Percentiles rank a stretch among this genome's conserved stretches.
Conservation (phyloP, 2,329 filamentous ascomycete genomes). For the Microdochium nivale region DNA sequence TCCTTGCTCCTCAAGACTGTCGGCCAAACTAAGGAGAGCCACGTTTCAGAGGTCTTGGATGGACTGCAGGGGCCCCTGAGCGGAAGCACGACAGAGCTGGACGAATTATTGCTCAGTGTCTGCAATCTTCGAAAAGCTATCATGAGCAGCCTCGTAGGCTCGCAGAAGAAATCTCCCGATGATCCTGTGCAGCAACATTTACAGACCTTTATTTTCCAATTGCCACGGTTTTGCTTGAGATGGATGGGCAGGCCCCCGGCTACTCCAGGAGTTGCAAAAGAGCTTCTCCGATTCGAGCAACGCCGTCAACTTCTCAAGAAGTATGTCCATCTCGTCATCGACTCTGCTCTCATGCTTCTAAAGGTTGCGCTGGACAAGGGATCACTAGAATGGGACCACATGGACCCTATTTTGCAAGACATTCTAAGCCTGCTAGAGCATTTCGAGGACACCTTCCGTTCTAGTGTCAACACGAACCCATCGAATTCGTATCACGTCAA, state of each 20-base stretch:
- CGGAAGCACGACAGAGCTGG: slow-evolving; percentile 49
- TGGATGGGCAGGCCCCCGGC: slow-evolving; percentile 53
- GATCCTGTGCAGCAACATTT: slow-evolving; percentile 26
- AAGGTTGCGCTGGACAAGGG: slow-evolving; percentile 42
- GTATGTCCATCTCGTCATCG: slow-evolving; percentile 47
- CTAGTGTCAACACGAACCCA: slow-evolving; percentile 16
- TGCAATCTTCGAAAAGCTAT: slow-evolving; percentile 45
- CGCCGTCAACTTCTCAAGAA: slow-evolving; percentile 43
- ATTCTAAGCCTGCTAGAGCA: slow-evolving; percentile 44
- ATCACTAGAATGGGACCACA: slow-evolving; percentile 40
- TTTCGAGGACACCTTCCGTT: slow-evolving; percentile 30
- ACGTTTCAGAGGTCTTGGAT: slow-evolving; percentile 40
- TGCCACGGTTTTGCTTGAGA: slow-evolving; percentile 50
- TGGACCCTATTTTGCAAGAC: slow-evolving; percentile 50
- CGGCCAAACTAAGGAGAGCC: slow-evolving; percentile 27
- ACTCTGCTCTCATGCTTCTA: slow-evolving; percentile 48
- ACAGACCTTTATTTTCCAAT: slow-evolving; percentile 47
- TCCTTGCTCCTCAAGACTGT: slow-evolving; percentile 42
- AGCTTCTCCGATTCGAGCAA: slow-evolving; percentile 52
- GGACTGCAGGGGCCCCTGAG: slow-evolving; percentile 50
- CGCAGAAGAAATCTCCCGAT: slow-evolving; percentile 1
- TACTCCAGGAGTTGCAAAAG: slow-evolving; percentile 43
- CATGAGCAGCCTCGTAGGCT: slow-evolving; percentile 34
- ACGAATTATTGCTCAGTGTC: slow-evolving; percentile 50
- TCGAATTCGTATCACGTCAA: slow-evolving; percentile 48